Percentiles rank a stretch among this genome's conserved stretches.
These are phyloP conservation scores for Smallanthus sonchifolius DNA, from an alignment of 129 eudicot species.

Conservation along the genomic window DNA sequence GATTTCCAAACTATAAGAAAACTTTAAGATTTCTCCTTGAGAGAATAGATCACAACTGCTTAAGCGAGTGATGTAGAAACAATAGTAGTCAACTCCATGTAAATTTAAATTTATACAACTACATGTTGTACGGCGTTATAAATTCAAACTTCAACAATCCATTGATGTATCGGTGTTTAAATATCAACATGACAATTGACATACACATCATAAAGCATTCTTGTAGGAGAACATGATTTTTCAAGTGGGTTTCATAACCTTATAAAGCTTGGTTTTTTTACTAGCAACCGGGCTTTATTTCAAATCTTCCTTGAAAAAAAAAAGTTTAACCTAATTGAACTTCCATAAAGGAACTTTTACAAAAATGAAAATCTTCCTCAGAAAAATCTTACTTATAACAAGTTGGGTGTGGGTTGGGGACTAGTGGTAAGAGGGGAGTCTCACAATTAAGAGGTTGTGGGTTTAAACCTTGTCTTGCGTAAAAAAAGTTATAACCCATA, in stretches of 20 bases:
- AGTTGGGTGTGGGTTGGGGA: no score
- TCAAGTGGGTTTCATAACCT: neutral
- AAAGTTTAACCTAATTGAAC: neutral
- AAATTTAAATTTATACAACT: neutral
- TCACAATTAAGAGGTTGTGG: no score
- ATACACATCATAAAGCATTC: neutral
- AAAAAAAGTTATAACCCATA: no score
- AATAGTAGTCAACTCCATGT: constrained; percentile 7
- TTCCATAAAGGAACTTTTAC: neutral
- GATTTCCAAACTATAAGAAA: neutral
- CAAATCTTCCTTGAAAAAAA: neutral
- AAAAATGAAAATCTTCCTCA: no score
- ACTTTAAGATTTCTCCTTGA: constrained; percentile 17
- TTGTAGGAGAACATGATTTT: no score
- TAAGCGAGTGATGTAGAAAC: neutral
- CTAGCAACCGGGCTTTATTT: neutral
- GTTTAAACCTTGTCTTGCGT: no score
- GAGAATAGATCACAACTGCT: neutral
- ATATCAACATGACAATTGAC: neutral
- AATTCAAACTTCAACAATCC: no score
- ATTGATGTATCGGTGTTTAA: no score
- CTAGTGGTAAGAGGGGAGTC: no score
- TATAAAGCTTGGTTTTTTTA: no score
- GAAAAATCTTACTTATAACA: neutral
- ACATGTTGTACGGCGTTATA: neutral